Evolutionary conservation across 2,329 filamentous ascomycete genomes (phyloP).

Genomic region (Xylariomycetidae sp.): DNA sequence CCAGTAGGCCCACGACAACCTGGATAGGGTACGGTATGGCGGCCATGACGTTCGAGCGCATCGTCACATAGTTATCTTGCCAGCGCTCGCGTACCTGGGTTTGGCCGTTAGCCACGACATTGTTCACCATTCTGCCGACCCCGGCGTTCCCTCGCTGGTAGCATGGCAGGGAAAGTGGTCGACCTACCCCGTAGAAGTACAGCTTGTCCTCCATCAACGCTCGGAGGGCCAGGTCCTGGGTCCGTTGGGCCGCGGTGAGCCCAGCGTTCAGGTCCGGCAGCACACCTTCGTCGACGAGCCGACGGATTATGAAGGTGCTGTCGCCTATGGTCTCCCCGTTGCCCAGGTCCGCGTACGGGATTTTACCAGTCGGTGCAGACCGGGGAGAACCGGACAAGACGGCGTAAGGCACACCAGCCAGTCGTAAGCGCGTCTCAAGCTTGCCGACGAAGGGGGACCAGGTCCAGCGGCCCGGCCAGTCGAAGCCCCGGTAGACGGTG

Average conservation of each 20-base stretch:
- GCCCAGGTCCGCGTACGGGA: conserved; percentile 47
- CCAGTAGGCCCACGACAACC: conserved; percentile 43
- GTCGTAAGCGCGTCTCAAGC: conserved; percentile 54
- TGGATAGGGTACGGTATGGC: conserved; percentile 46
- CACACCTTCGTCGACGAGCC: conserved; percentile 34
- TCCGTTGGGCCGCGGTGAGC: conserved; percentile 32
- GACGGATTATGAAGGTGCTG: conserved; percentile 47
- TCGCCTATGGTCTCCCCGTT: conserved; percentile 29
- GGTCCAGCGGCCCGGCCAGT: conserved; percentile 34
- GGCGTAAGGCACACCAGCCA: conserved; percentile 42
- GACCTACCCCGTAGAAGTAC: conserved; percentile 47
- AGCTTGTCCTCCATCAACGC: conserved; percentile 55
- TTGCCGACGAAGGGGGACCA: conserved; percentile 61
- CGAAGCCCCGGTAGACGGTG: conserved; percentile 46
- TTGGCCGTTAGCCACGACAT: neutral
- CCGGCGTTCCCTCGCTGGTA: no score
- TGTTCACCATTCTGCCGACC: no score
- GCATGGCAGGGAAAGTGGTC: no score
- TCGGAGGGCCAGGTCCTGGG: conserved; percentile 45
- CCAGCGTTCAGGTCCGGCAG: conserved; percentile 42
- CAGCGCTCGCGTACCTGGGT: conserved; percentile 45
- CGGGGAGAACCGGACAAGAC: conserved; percentile 36
- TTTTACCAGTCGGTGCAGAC: conserved; percentile 49
- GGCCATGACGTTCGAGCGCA: conserved; percentile 46
- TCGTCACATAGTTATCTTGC: conserved; percentile 52